A percentile compares a stretch with the other conserved stretches of the same genome.
phyloP scores from a whole-genome alignment of 805 yeast genomes.

The Saccharomycopsis babjevae region DNA sequence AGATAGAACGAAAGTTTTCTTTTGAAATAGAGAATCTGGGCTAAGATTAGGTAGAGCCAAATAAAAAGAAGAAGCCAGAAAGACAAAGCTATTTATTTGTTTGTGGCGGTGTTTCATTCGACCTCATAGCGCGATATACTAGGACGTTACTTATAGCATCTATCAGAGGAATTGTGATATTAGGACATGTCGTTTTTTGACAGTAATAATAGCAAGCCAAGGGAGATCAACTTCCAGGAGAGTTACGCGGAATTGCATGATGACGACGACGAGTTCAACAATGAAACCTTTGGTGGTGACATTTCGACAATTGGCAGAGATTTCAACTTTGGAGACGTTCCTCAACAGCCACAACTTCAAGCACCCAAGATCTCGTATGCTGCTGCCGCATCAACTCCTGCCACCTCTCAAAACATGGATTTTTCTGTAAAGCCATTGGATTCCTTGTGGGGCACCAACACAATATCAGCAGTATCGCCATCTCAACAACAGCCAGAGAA shows the following conservation, averaged over 20 bases:
- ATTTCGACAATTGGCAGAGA: conserved; percentile 43
- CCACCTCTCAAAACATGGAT: conserved; percentile 25
- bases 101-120: too few relatives aligned
- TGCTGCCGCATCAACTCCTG: conserved; percentile 30
- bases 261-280: conserved; percentile 71
- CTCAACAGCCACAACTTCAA: conserved; percentile 21
- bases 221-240: conserved; percentile 62
- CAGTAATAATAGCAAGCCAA: conserved; percentile 29
- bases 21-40: too few relatives aligned
- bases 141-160: background rate
- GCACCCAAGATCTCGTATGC: conserved; percentile 33
- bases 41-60: too few relatives aligned
- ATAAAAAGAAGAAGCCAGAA: too few relatives aligned
- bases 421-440: conserved; percentile 57
- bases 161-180: background rate
- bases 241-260: conserved; percentile 67
- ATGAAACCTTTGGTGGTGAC: conserved; percentile 64
- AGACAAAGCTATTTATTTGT: too few relatives aligned
- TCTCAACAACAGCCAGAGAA: conserved; percentile 14
- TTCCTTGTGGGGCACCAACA: conserved; percentile 49
- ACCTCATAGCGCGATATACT: too few relatives aligned
- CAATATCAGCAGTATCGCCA: conserved; percentile 12
- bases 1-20: too few relatives aligned
- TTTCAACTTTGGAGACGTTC: conserved; percentile 46
- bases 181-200: conserved; percentile 52